Base-by-base conservation (phyloP, 2,329 filamentous ascomycete species). In the Blastomyces percursus region DNA sequence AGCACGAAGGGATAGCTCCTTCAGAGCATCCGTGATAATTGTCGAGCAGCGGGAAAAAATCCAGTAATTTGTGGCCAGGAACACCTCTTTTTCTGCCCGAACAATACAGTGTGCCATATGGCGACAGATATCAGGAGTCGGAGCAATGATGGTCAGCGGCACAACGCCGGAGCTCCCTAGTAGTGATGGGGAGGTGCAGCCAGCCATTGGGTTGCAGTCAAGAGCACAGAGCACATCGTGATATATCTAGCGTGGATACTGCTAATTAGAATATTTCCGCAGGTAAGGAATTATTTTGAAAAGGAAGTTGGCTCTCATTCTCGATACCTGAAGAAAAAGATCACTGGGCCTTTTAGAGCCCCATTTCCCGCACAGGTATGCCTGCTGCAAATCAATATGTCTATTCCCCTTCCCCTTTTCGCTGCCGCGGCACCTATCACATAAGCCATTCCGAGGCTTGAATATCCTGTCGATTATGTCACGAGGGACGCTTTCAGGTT, bases 81-180 rank as follows among this genome's bases (percentile, higher is more conserved):
- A 85, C 0, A 93, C 84, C 68, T 93, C 89, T 42, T 81, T 82
- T 68, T 90, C 81, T 0, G 89, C 89, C 3, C 86, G 80, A 2
- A 82, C 88, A 42, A 93, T 92, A 24, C 90, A 77, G 67, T 92
- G 91, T 1, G 87, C 84, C 76, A 90, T 88, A 71, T 92, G 88
- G 0, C 87, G 81, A 64, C 84, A 84, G 35, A 91, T 84, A 70
- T 92, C 89, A 0, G 86, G 85, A 27, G 89, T 80, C 67, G 83
- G 82, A 0, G 84, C 86, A 35, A 92, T 84, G 50, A 91, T 81
- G 0, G 86, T 88, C 66, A 92, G 72, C 0, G 88, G 88, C 9
- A 88, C 75, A 0, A 83, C 82, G 3, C 89, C 89, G 64, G 78
- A 79, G 66, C 80, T 84, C 58, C 85, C 85, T 72, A 82, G 79